Conservation (phyloP, 306 rosid genomes). For the Cucumis cinereus region DNA sequence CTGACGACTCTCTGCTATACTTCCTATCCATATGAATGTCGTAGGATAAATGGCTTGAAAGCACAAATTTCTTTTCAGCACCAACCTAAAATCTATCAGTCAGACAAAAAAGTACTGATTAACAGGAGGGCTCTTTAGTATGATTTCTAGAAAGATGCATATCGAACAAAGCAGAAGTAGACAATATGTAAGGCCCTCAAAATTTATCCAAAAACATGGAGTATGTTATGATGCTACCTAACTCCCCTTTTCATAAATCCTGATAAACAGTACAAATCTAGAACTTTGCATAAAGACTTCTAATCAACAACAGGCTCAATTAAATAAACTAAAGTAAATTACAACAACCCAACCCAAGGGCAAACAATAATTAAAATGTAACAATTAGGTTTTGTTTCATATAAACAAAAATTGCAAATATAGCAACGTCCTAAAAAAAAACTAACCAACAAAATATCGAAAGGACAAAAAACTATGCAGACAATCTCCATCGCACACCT, state of each 20-base stretch:
- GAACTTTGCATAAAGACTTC: too few relatives aligned
- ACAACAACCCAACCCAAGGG: too few relatives aligned
- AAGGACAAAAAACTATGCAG: too few relatives aligned
- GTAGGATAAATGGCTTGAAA: neutral
- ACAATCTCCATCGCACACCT: too few relatives aligned
- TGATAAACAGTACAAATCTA: too few relatives aligned
- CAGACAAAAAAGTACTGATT: neutral
- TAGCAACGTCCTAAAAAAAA: too few relatives aligned
- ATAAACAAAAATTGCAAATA: too few relatives aligned
- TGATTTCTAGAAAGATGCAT: neutral
- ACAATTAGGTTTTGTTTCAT: too few relatives aligned
- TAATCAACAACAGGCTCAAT: too few relatives aligned
- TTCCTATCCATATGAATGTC: conserved; percentile 33
- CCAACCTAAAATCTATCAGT: neutral
- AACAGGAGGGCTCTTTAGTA: neutral
- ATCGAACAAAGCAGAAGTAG: neutral
- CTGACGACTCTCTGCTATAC: conserved; percentile 28
- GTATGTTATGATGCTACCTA: neutral
- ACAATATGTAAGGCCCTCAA: neutral
- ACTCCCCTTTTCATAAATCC: neutral
- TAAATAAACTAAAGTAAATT: too few relatives aligned
- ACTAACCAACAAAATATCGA: too few relatives aligned
- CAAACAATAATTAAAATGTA: too few relatives aligned
- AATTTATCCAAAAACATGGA: neutral
- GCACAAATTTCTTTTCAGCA: neutral